Evolutionary conservation across 1,139 yeast species (phyloP), one percentile per base, ranked within the genome.

Genomic region (Kodamaea fungicola): DNA sequence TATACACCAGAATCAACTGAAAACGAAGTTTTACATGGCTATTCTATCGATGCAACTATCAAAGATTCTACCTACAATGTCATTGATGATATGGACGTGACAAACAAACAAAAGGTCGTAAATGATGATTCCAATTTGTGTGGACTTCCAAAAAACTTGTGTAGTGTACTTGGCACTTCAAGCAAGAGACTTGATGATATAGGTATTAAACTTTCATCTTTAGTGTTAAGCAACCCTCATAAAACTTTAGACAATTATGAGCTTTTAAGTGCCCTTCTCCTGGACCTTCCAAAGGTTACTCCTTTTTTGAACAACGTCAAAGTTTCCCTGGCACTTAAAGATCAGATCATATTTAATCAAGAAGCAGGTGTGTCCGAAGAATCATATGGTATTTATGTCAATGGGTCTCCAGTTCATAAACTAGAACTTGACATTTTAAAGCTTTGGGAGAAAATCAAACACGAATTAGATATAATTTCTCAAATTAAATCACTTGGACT

Each of bases 61-160:
- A 83, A 82, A 45, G 64, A 82, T 42, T 75, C 84, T 0, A 87
- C 82, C 45, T 80, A 81, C 43, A 61, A 78, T 10, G 83, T 72
- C 2, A 70, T 79, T 40, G 87, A 81, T 49, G 88, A 80, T 43
- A 62, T 83, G 34, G 76, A 72, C 27, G 37, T 47, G 21, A 34
- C 29, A 19, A 6, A 13, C 7, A 26, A 31, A 16, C 19, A 16
- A 16, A 16, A 16, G 19, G 19, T 16, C 19, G 3, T 16, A 5
- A 16, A 16, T 4, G 19, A 16, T 16, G 19, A 16, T 16, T 16
- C 19, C 19, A 16, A 16, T 16, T 5, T 16, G 19, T 16, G 19
- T 16, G 22, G 41, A 22, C 22, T 37, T 2, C 46, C 57, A 26
- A 61, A 61, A 0, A 60, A 65, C 6, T 31, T 76, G 10, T 13